Conservation (phyloP, 148 eudicot genomes). For the Limonium bicolor region DNA sequence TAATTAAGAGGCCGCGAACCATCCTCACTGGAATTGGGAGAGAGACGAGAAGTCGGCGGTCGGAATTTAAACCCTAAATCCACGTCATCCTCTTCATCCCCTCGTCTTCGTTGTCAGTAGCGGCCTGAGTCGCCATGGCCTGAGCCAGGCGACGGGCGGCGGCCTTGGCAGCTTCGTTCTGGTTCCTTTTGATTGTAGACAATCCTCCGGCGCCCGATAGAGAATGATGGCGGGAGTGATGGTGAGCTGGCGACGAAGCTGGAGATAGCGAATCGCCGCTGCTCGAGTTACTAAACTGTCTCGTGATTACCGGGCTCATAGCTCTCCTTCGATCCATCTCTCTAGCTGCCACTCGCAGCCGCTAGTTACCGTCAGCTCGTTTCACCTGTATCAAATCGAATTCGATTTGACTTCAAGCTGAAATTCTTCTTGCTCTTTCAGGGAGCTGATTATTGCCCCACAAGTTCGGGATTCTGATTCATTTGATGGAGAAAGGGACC, state of each 20-base stretch:
- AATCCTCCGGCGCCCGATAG: constrained; percentile 20
- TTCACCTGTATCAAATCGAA: too few species aligned
- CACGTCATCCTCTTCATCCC: constrained; percentile 33
- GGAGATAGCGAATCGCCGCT: constrained; percentile 79
- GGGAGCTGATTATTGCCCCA: too few species aligned
- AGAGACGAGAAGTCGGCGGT: constrained; percentile 15
- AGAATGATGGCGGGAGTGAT: constrained; percentile 35
- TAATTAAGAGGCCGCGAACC: constrained; percentile 7
- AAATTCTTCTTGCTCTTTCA: too few species aligned
- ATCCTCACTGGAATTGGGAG: constrained; percentile 3
- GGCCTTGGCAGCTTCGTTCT: constrained; percentile 88
- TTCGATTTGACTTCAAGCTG: too few species aligned
- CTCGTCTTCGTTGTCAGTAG: constrained; percentile 42
- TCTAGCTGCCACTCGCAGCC: too few species aligned
- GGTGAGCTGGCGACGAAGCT: constrained; percentile 75
- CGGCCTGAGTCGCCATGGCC: constrained; percentile 78
- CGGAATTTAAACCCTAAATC: constrained; percentile 59
- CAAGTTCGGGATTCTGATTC: too few species aligned
- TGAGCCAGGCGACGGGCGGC: constrained; percentile 88
- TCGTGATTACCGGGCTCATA: constrained; percentile 60
- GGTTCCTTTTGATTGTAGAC: constrained; percentile 72
- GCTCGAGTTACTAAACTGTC: constrained; percentile 78
- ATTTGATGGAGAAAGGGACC: too few species aligned
- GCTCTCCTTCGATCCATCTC: constrained; percentile 80
- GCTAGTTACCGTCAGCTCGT: too few species aligned